phyloP scores from a whole-genome alignment of 2,329 filamentous ascomycete genomes.

The Ascochyta lentis region DNA sequence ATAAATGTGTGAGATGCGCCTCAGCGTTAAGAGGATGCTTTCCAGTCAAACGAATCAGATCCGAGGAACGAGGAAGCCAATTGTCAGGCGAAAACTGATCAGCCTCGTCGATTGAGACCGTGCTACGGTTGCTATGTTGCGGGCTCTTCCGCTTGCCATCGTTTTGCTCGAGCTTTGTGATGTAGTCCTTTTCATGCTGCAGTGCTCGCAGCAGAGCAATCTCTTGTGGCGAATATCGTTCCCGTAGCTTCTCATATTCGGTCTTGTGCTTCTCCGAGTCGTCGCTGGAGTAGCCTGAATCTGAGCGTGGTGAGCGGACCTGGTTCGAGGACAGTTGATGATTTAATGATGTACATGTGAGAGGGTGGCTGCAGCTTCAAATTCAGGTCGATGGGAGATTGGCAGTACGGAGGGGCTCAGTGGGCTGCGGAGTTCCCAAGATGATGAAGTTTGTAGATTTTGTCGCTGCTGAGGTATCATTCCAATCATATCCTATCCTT shows the following conservation, averaged over 20 bases:
- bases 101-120: conserved; percentile 54
- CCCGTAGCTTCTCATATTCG: conserved; percentile 40
- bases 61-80: conserved; percentile 57
- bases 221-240: conserved; percentile 53
- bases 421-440: no score
- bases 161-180: conserved; percentile 51
- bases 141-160: conserved; percentile 52
- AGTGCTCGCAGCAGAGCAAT: conserved; percentile 48
- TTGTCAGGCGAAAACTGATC: conserved; percentile 62
- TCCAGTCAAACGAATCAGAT: conserved; percentile 59
- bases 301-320: conserved; percentile 6
- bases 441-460: not conserved
- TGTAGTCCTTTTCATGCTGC: conserved; percentile 54
- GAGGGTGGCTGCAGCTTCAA: not conserved
- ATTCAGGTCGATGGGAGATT: not conserved
- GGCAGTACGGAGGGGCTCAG: not conserved
- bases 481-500: conserved; percentile 1
- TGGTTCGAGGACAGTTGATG: not conserved
- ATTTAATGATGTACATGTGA: not conserved
- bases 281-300: conserved; percentile 28
- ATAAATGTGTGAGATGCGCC: conserved; percentile 51
- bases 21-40: conserved; percentile 63
- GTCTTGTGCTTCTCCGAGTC: conserved; percentile 22
- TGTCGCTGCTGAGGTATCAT: conserved; percentile 6
- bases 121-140: conserved; percentile 37